Base-by-base conservation (phyloP, 345 rosid genomes). In the Punica granatum region DNA sequence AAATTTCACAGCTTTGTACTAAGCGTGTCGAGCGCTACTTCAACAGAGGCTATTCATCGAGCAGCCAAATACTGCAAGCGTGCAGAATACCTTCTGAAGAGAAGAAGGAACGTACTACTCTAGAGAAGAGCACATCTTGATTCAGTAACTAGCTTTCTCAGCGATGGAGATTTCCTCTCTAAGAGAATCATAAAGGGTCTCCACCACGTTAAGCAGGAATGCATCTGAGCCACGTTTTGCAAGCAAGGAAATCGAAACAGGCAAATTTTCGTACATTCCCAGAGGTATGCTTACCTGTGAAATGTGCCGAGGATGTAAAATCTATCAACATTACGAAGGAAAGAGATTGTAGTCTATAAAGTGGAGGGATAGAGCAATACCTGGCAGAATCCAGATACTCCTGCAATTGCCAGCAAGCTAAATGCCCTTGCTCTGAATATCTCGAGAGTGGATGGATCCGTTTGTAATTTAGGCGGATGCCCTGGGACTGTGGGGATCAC, bases 381-480 rank as follows among this genome's bases (percentile, higher is more conserved):
- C 97, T 89, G 98, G 76, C 97, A 93, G 78, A 85, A 85, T 66
- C 99, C 96, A 32, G 97, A 93, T 48, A 86, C 81, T 30, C 91
- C 95, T 9, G 90, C 86, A 48, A 93, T 74, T 1, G 92, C 86
- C 60, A 87, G 82, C 80, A 90, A 83, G 79, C 92, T 80, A 30
- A 85, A 90, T 59, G 96, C 88, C 81, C 79, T 79, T 35, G 75
- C 80, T 13, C 82, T 74, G 70, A 83, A 81, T 19, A 70, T 48
- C 72, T 90, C 95, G 19, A 88, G 77, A 49, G 77, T 67, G 0
- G 75, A 65, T 65, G 88, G 68, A 69, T 90, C 88, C 34, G 80
- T 80, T 46, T 86, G 78, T 14, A 88, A 83, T 73, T 90, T 85
- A 12, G 97, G 97, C 56, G 94, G 97, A 68, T 78, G 88, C 48